These are phyloP conservation scores for Claviceps africana DNA, from an alignment of 2,329 filamentous ascomycete species.

Conservation along the genomic window DNA sequence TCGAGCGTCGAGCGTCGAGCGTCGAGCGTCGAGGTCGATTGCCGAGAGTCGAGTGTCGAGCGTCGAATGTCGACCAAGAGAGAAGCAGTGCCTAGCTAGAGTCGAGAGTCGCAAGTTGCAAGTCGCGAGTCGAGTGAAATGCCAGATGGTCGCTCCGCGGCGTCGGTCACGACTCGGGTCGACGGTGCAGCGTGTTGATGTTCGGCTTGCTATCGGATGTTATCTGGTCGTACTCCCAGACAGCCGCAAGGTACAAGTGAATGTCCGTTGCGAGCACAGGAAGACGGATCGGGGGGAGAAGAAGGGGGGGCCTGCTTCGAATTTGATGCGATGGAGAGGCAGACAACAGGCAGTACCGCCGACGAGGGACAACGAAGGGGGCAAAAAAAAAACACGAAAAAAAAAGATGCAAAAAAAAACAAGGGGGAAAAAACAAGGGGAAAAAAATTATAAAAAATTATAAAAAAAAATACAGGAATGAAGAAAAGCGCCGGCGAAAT, in stretches of 20 bases:
- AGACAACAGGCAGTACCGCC: no score
- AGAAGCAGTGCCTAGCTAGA: background rate
- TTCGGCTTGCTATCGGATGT: background rate
- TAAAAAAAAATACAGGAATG: background rate
- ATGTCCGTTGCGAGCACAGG: slow-evolving; percentile 30
- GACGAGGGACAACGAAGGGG: no score
- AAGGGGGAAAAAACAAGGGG: background rate
- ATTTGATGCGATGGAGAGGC: no score
- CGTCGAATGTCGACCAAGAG: background rate
- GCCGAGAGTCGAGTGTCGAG: background rate
- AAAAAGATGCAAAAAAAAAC: background rate
- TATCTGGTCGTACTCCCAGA: slow-evolving; percentile 6
- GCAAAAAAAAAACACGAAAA: background rate
- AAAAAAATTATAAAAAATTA: no score
- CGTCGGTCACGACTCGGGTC: background rate
- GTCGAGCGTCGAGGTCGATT: no score
- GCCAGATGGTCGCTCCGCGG: background rate
- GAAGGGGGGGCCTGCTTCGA: background rate
- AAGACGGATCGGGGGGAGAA: background rate
- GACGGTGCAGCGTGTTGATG: no score
- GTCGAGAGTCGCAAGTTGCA: slow-evolving; percentile 1
- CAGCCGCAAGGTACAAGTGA: slow-evolving; percentile 36
- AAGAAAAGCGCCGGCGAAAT: slow-evolving; percentile 6
- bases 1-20: background rate
- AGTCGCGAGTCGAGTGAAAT: background rate